Evolutionary conservation across 768 basidiomycete genomes (phyloP).

Genomic region (Russula emetica): DNA sequence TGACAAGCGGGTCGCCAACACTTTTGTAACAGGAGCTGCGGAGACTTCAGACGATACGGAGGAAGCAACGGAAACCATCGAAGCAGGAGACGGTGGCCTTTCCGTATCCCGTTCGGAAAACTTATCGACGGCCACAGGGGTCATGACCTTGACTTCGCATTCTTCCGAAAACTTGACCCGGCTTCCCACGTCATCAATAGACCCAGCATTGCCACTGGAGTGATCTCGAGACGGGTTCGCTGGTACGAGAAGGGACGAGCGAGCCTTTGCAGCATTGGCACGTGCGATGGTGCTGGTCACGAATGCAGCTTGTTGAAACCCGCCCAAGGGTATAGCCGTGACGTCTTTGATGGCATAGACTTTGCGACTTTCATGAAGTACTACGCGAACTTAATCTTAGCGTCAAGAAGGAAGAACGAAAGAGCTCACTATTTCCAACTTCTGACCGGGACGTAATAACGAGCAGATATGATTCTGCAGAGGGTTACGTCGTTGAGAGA

Average conservation of each 20-base stretch:
- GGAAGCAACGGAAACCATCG: conserved; percentile 47
- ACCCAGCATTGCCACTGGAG: conserved; percentile 18
- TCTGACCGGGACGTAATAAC: conserved; percentile 62
- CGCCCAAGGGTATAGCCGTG: conserved; percentile 64
- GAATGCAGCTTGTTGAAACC: conserved; percentile 51
- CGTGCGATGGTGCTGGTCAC: conserved; percentile 50
- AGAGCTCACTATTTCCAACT: conserved; percentile 59
- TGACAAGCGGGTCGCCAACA: conserved; percentile 60
- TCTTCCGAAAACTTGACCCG: conserved; percentile 54
- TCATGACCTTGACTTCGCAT: conserved; percentile 44
- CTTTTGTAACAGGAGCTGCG: conserved; percentile 52
- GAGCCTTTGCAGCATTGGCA: conserved; percentile 43
- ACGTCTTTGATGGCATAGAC: conserved; percentile 70
- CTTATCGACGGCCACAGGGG: conserved; percentile 33
- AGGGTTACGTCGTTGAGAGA: conserved; percentile 11
- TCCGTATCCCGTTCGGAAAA: conserved; percentile 24
- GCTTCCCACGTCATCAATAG: conserved; percentile 21
- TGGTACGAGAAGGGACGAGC: conserved; percentile 46
- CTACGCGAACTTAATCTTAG: conserved; percentile 36
- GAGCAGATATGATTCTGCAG: conserved; percentile 67
- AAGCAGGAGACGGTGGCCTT: conserved; percentile 30
- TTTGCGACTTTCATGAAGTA: conserved; percentile 56
- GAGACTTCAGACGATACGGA: conserved; percentile 48
- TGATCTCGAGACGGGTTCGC: conserved; percentile 22
- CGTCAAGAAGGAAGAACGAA: neutral